Percentiles rank a stretch among this genome's conserved stretches.
phyloP scores from a whole-genome alignment of 2,329 filamentous ascomycete genomes.

The Penicillium italicum region DNA sequence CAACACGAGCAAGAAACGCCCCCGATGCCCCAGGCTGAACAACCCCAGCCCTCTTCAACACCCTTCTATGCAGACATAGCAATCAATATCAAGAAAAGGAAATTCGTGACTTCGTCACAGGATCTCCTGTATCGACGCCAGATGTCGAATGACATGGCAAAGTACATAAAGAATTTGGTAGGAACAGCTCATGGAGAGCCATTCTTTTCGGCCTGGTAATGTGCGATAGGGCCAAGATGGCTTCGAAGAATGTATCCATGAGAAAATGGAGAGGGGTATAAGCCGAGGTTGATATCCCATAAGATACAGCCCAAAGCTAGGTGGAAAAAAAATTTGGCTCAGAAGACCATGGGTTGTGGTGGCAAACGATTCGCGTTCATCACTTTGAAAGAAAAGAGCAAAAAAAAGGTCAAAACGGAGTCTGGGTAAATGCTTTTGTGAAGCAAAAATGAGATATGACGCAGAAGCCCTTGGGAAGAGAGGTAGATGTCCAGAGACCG shows the following conservation, averaged over 20 bases:
- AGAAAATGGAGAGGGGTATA: conserved; percentile 17
- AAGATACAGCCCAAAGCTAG: conserved; percentile 13
- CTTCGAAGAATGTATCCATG: conserved; percentile 10
- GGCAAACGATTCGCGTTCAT: not conserved
- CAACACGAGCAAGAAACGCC: not conserved
- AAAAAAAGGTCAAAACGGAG: not conserved
- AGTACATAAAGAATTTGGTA: conserved; percentile 5
- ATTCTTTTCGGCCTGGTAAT: not conserved
- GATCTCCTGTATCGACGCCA: conserved; percentile 14
- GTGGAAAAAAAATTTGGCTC: not conserved
- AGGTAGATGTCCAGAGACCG: not conserved
- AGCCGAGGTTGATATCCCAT: conserved; percentile 16
- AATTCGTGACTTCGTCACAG: conserved; percentile 26
- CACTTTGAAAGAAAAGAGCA: not conserved
- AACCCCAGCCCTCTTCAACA: conserved; percentile 1
- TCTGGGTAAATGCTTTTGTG: not conserved
- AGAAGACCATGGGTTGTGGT: conserved; percentile 1
- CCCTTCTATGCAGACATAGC: conserved; percentile 14
- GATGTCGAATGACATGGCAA: conserved; percentile 7
- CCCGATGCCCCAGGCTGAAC: not conserved
- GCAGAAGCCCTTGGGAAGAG: not conserved
- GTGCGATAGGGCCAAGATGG: not conserved
- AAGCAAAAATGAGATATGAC: conserved; percentile 1
- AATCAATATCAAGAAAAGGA: conserved; percentile 18
- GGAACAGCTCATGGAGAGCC: not conserved